Evolutionary conservation across 2,329 filamentous ascomycete species (phyloP), one percentile per base, ranked within the genome.

Genomic region (Xylaria multiplex): DNA sequence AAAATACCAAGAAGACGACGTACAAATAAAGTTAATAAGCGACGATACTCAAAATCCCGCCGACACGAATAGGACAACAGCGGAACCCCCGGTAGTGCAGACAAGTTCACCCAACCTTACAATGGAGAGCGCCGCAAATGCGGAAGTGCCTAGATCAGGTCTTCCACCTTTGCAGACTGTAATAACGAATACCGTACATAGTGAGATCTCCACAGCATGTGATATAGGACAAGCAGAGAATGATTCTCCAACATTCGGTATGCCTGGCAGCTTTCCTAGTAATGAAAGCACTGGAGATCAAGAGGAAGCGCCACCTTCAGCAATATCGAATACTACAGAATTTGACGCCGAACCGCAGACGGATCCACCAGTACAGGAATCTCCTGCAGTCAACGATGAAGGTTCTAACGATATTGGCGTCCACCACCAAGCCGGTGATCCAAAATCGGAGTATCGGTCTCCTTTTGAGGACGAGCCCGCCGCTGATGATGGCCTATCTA

Each of bases 321-420:
- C 89, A 2, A 75, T 87, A 14, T 91, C 90, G 6, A 80, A 84
- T 48, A 84, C 84, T 7, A 93, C 90, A 0, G 89, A 92, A 72
- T 91, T 93, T 70, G 91, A 93, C 70, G 84, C 83, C n/a, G 91
- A 93, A 71, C 84, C 88, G 24, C 91, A 93, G 74, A 86, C 84
- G 1, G 86, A 88, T 52, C 79, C 84, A 1, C 79, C 83, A 0
- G 72, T 80, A 16, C 80, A 78, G 49, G 75, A 79, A 27, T 69
- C 75, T 19, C 64, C 69, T 52, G 35, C 67, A 62, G n/a, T 56
- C 57, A 53, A 69, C 62, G 59, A 71, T 72, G 53, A 53, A 56
- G 53, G 42, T 16, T 24, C 37, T 13, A n/a, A 35, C 32, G 22
- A 14, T 45, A 42, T 61, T 45, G 60, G 66, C 30, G 42, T 72